Evolutionary conservation across 2,329 filamentous ascomycete genomes (phyloP), one percentile per base, ranked within the genome.

Genomic region (Sporothrix variecibatus): DNA sequence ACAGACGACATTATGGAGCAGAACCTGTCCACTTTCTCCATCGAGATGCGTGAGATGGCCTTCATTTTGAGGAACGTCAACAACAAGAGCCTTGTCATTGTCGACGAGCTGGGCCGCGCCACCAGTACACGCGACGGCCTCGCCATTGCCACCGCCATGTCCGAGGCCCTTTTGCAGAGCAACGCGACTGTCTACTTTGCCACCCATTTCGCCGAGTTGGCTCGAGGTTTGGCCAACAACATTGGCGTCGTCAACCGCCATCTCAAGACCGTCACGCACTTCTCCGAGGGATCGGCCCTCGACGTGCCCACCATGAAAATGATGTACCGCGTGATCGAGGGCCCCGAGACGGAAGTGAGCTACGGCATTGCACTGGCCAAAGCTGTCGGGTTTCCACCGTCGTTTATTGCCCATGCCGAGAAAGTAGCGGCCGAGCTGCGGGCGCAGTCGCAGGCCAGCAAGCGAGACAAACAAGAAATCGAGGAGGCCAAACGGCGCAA

Each of bases 41-140:
- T 94, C 0, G 96, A 99, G 82, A 98, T 99, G 96, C 89, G 94
- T 58, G 96, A 98, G 79, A 97, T 95, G 84, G 94, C 95, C 0
- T 97, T 97, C 80, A 98, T 99, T 72, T 83, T 98, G 0, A 88
- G 90, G 71, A 97, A 97, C 79, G 89, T 98, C 73, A 91, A 94
- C 76, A 86, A 87, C 7, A 88, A 89, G 67, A 95, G 93, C 77
- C 86, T 97, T 78, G 90, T 92, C 1, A 93, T 99, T 68, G 89
- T 99, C 69, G 96, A 99, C 78, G 96, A 99, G 80, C 88, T 99
- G 3, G 95, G 96, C 0, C 89, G 96, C 38, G 95, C 94, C 0
- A 99, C 96, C 0, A 96, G 94, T 80, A 95, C 93, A 0, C 88
- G 91, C 31, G 96, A 99, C 79, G 96, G 96, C 0, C 84, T 98